These are phyloP conservation scores for Termitomyces heimii DNA, from an alignment of 768 basidiomycete genomes.

Conservation along the genomic window DNA sequence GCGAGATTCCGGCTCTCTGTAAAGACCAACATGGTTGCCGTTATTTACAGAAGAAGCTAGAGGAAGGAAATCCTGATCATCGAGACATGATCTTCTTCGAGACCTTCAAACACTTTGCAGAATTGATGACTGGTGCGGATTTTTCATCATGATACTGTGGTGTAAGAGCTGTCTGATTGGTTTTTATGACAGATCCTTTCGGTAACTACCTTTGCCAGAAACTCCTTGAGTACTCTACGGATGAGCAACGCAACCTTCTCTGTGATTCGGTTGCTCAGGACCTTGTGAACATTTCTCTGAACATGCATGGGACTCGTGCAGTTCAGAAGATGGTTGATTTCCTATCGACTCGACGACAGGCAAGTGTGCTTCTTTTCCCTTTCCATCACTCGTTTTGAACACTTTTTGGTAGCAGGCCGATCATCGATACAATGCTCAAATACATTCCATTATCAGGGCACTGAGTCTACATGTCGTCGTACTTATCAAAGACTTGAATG, in stretches of 20 bases:
- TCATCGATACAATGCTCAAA: constrained; percentile 82
- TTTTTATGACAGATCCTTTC: constrained; percentile 70
- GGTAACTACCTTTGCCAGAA: constrained; percentile 99
- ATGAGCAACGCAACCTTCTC: constrained; percentile 94
- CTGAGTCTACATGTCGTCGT: constrained; percentile 97
- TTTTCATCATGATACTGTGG: constrained; percentile 1
- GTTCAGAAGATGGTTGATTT: constrained; percentile 99
- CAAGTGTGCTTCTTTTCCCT: constrained; percentile 35
- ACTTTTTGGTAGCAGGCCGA: constrained; percentile 55
- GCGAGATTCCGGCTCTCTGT: constrained; percentile 91
- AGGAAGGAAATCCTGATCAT: constrained; percentile 93
- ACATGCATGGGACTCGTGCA: constrained; percentile 99
- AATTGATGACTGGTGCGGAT: constrained; percentile 88
- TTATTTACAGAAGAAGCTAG: constrained; percentile 97
- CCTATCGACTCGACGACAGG: constrained; percentile 91
- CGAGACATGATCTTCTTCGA: constrained; percentile 99
- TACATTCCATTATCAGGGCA: constrained; percentile 94
- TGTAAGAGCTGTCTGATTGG: background rate
- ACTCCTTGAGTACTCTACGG: constrained; percentile 92
- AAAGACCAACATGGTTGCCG: constrained; percentile 99
- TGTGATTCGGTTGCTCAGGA: constrained; percentile 98
- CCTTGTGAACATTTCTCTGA: constrained; percentile 94
- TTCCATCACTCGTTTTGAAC: constrained; percentile 46
- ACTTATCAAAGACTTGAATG: constrained; percentile 97
- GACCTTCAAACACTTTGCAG: constrained; percentile 95